Evolutionary conservation across 768 basidiomycete species (phyloP), one percentile per base, ranked within the genome.

Genomic region (Favolaschia claudopus): DNA sequence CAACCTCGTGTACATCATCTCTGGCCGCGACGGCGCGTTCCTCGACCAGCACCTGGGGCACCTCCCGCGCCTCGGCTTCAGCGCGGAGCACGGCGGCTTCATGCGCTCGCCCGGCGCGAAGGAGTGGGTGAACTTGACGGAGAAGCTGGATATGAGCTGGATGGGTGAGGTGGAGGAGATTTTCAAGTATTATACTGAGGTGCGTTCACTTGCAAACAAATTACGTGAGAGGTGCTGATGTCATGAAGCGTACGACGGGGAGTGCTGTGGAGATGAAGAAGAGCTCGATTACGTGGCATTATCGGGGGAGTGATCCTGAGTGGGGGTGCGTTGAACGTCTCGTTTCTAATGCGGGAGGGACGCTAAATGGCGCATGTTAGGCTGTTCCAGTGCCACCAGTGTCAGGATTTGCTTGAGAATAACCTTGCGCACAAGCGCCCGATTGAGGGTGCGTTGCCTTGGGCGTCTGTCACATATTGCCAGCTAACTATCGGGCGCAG

Each of bases 201-300:
- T 89, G 60, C 40, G 85, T 73, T 20, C 17, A 25, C 12, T 7
- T 39, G 47, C 28, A 17, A 34, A 25, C 55, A 24, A 40, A 25
- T 19, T 46, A 54, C 50, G 24, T 31, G 8, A 17, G n/a, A 22
- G 44, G 52, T 39, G 46, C 43, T 72, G 48, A 52, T 58, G n/a
- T 43, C 19, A 33, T 37, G 8, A 54, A 89, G 85, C 81, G 96
- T 48, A 99, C 96, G 66, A 93, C 94, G 32, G 96, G 96, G n/a
- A 91, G 92, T 64, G 90, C 92, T 68, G 94, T 99, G 59, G 96
- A 99, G 82, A 80, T 90, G 73, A 99, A 99, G 86, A 96, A 96
- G 84, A 94, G 93, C 69, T 91, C 91, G 58, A 92, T 99, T 72
- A 98, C 96, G 38, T 99, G 96, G 96, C 96, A 99, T 76, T 98